These are phyloP conservation scores for Colletotrichum costaricense DNA, from an alignment of 2,329 filamentous ascomycete genomes.

Conservation along the genomic window DNA sequence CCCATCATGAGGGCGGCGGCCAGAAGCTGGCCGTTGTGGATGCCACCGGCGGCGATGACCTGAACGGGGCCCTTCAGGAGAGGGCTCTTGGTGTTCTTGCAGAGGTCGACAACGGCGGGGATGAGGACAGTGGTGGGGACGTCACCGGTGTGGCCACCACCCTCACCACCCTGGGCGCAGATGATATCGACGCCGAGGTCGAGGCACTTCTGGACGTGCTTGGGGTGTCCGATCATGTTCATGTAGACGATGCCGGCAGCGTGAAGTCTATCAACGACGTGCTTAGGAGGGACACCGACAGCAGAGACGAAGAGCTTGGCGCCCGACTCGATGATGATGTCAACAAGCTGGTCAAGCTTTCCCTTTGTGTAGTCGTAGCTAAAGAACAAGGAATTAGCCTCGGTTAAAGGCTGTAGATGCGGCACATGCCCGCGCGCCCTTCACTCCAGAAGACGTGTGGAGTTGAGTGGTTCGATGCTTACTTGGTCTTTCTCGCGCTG, in stretches of 20 bases:
- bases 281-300: slow-evolving; percentile 91
- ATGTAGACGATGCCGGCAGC: slow-evolving; percentile 90
- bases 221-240: slow-evolving; percentile 99
- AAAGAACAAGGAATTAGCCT: slow-evolving; percentile 19
- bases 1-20: slow-evolving; percentile 94
- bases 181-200: slow-evolving; percentile 95
- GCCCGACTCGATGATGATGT: slow-evolving; percentile 92
- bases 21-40: slow-evolving; percentile 91
- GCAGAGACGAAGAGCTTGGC: slow-evolving; percentile 96
- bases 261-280: slow-evolving; percentile 91
- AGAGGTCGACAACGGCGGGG: slow-evolving; percentile 87
- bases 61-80: slow-evolving; percentile 89
- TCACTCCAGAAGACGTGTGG: background rate
- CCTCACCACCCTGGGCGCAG: slow-evolving; percentile 97
- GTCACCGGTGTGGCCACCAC: slow-evolving; percentile 95
- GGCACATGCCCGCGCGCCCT: background rate
- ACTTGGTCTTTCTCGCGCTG: slow-evolving; percentile 93
- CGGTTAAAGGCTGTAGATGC: background rate
- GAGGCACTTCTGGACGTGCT: slow-evolving; percentile 97
- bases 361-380: slow-evolving; percentile 99
- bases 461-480: slow-evolving; percentile 41
- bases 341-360: slow-evolving; percentile 90
- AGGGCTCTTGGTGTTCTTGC: slow-evolving; percentile 84
- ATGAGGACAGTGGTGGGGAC: slow-evolving; percentile 93
- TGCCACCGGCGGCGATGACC: slow-evolving; percentile 92